These are phyloP conservation scores for Citropsis articulata DNA, from an alignment of 345 rosid genomes.

Conservation along the genomic window DNA sequence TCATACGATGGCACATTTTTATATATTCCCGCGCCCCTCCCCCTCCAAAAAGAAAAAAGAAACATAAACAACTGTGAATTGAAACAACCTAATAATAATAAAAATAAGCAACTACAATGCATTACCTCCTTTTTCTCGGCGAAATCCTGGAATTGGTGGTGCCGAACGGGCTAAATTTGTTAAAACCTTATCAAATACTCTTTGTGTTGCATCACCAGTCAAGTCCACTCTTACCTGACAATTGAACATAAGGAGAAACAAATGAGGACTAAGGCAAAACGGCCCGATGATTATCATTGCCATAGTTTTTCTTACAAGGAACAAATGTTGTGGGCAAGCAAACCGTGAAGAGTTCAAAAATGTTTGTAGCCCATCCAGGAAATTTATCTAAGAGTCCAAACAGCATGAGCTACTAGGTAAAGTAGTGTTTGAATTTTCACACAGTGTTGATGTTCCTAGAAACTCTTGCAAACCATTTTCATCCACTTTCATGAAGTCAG, in stretches of 20 bases:
- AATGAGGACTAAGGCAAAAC: neutral
- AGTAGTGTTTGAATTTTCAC: too few species aligned
- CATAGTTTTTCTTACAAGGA: neutral
- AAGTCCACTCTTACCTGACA: conserved; percentile 59
- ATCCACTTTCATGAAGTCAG: neutral
- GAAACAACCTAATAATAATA: neutral
- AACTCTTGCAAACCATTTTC: neutral
- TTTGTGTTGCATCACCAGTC: conserved; percentile 47
- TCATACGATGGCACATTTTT: neutral
- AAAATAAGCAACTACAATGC: neutral
- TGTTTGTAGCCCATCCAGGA: neutral
- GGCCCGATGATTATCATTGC: neutral
- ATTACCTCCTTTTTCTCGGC: conserved; percentile 62
- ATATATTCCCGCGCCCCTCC: too few species aligned
- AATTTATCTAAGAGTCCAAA: neutral
- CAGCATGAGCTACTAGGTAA: neutral
- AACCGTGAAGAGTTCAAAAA: neutral
- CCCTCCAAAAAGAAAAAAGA: neutral
- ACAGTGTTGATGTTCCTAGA: neutral
- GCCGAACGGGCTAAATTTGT: conserved; percentile 47
- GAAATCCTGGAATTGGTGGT: conserved; percentile 68
- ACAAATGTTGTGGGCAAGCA: neutral
- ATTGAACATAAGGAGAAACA: conserved; percentile 11
- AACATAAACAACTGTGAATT: neutral
- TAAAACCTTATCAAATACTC: conserved; percentile 23